phyloP scores from a whole-genome alignment of 2,329 filamentous ascomycete species.

The Tolypocladium ovalisporum region DNA sequence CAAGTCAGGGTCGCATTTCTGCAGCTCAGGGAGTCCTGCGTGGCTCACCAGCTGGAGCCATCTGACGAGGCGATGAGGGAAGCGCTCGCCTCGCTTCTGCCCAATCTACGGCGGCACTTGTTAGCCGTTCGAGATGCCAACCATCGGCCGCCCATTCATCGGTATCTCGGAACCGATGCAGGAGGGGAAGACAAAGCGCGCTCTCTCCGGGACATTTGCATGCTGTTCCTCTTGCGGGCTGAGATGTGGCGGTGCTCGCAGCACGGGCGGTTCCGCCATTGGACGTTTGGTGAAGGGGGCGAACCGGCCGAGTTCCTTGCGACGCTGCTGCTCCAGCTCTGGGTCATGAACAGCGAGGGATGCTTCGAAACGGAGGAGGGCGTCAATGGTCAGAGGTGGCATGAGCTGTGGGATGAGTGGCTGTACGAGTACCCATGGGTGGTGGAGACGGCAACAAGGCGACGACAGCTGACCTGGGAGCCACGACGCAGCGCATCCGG shows the following conservation, averaged over 20 bases:
- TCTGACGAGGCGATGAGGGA: background rate
- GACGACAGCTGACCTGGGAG: background rate
- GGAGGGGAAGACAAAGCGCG: background rate
- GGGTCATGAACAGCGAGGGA: background rate
- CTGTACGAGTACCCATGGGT: slow-evolving; percentile 3
- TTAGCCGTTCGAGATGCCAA: background rate
- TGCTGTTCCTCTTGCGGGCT: slow-evolving; percentile 13
- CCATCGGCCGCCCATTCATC: background rate
- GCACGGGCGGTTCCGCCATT: slow-evolving; percentile 10
- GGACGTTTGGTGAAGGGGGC: slow-evolving; percentile 8
- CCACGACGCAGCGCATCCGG: background rate
- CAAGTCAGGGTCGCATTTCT: background rate
- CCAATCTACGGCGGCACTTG: background rate
- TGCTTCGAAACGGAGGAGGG: slow-evolving; percentile 5
- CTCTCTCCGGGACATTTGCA: background rate
- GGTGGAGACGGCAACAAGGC: background rate
- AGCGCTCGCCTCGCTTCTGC: background rate
- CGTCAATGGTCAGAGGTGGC: slow-evolving; percentile 6
- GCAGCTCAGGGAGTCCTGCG: background rate
- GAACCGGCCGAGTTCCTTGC: slow-evolving; percentile 11
- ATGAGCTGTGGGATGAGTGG: slow-evolving; percentile 18
- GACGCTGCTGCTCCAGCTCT: background rate
- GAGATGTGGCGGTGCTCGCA: slow-evolving; percentile 13
- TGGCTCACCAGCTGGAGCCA: background rate
- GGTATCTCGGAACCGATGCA: background rate